Base-by-base conservation (phyloP, 495 filamentous ascomycete species). In the Annulohypoxylon bovei region DNA sequence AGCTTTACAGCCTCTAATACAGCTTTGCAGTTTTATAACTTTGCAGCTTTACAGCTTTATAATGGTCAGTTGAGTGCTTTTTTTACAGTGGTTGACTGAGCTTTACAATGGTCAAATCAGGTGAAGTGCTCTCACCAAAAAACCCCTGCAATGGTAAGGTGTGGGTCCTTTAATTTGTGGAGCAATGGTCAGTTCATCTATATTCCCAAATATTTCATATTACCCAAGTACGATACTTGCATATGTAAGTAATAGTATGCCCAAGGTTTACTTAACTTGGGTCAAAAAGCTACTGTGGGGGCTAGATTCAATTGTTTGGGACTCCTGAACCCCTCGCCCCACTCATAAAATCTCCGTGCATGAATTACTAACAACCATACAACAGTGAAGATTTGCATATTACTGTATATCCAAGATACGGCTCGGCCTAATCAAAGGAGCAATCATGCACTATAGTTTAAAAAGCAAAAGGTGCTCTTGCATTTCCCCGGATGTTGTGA, bases 301-400 rank as follows among this genome's bases (percentile, higher is more conserved):
- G 37, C 55, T 39, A n/a, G n/a, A n/a, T n/a, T 55, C 32, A 9
- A 9, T 35, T 50, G 40, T 22, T 56, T 35, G 20, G 33, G 55
- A 66, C 62, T 65, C 55, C 61, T 65, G 11, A 57, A 47, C 68
- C 68, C 68, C 63, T 67, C 68, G 68, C 44, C 52, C 68, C 68
- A 71, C 68, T 59, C 37, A 67, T 63, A 46, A 71, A 71, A 63
- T 71, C 53, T 71, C 68, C 68, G 68, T 18, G 58, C 42, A 46
- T 59, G 22, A 71, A 70, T 55, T 62, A 3, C 54, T 7, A 37
- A 46, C 9, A 23, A 23, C 18, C 1, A 7, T 14, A 18, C 40
- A 44, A 18, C 14, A 44, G 16, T 14, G 44, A 35, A 35, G 7
- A 35, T 9, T 35, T 9, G n/a, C 32, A 9, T 8, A 9, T 35